Base-by-base conservation (phyloP, 768 basidiomycete genomes). In the Mycena capillaripes region DNA sequence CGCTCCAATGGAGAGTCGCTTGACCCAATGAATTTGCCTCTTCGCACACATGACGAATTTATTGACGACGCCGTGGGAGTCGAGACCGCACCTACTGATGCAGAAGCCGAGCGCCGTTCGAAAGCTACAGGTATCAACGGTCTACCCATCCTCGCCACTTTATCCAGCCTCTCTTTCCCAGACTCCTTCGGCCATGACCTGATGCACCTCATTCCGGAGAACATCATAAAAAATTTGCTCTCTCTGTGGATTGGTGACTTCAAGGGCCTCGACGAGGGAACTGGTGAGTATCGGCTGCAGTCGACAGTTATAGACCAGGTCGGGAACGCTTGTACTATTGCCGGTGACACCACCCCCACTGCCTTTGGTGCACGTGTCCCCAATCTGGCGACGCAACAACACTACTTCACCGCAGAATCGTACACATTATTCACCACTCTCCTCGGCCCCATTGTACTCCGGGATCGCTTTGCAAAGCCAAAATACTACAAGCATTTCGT, bases 191-290 rank as follows among this genome's bases (percentile, higher is more conserved):
- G 86, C 0, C 83, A 83, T 69, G 87, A 89, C 56, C 86, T 87
- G 76, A 88, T 89, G 84, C 88, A 90, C 59, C 79, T 86, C 0
- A 78, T 89, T 25, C 84, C 78, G 72, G 86, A 87, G 67, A 89
- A 89, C 69, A 53, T 86, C 3, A 72, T 86, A n/a, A 76, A 75
- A 29, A 86, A 83, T 48, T 79, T 90, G 1, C 74, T 88, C 34
- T 25, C 68, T 0, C 75, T 85, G 1, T 88, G 86, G 85, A 85
- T 81, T 2, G 84, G 83, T 0, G 68, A 76, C 10, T 88, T 82
- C 79, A 89, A 88, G 71, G 84, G 75, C 4, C 73, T 87, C 0
- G 80, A 84, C 46, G 42, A 76, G 4, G 80, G 79, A 0, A 34
- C 21, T 21, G 81, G 79, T 27, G 76, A 76, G 12, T 86, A 86